Evolutionary conservation across 2,329 filamentous ascomycete genomes (phyloP), one percentile per base, ranked within the genome.

Genomic region (Clonostachys solani): DNA sequence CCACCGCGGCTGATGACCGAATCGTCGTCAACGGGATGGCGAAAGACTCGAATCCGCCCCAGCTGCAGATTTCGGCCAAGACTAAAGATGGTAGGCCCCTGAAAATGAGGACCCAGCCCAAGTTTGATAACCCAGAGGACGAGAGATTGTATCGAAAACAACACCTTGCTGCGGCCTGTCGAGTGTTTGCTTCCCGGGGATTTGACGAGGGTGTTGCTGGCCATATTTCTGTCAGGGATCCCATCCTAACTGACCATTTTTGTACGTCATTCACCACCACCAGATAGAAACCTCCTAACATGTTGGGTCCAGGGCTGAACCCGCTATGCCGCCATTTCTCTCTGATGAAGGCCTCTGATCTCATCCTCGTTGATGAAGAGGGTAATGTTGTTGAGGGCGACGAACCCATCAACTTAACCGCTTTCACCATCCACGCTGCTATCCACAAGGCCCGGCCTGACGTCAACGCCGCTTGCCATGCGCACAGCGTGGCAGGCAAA

Each of bases 401-500:
- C 2, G 67, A 76, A 17, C 81, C 84, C 1, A 78, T 81, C 42
- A 89, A 89, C 61, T 75, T 80, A 3, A 84, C 85, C 0, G 85
- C 84, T 0, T 88, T 87, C 56, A 62, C 85, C 46, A 89, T 89
- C 52, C 86, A 46, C 45, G 89, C 44, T 64, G 84, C 83, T 5
- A 71, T 88, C n/a, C 79, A 86, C 64, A 45, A 38, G 43, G 81
- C 81, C 1, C 69, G 84, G 12, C 78, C 78, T 3, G 77, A 87
- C 56, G 79, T 83, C 15, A 73, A 82, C 54, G 84, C 85, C 3
- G 80, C 84, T 10, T 87, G 84, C 58, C 86, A 89, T 57, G 78
- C 78, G 5, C 86, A 89, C 56, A 79, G 76, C 19, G 72, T 74
- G 38, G 72, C 79, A 9, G 86, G 84, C 2, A 82, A 85, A 50